Evolutionary conservation across 495 filamentous ascomycete genomes (phyloP).

Genomic region (Penicillium argentinense): DNA sequence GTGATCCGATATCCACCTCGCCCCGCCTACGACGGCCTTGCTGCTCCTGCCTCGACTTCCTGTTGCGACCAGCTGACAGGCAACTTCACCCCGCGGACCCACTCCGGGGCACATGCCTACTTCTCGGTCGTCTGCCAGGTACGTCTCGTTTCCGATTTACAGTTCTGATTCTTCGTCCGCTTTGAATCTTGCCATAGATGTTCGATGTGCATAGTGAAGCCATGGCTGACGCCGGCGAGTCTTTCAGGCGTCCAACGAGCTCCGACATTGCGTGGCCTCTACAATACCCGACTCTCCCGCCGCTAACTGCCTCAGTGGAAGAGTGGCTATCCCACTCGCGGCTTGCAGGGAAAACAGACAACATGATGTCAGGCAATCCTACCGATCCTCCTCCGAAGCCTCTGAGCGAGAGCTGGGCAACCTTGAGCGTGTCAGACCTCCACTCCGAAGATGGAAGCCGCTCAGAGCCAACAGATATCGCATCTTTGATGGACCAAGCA

Average conservation of each 20-base stretch:
- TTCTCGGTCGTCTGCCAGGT: conserved; percentile 2
- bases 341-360: conserved; percentile 41
- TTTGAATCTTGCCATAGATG: background rate
- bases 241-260: conserved; percentile 32
- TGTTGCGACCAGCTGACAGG: conserved; percentile 2
- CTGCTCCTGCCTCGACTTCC: background rate
- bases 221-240: conserved; percentile 46
- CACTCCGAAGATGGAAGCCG: conserved; percentile 47
- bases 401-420: conserved; percentile 51
- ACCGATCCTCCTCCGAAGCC: conserved; percentile 27
- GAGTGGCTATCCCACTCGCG: conserved; percentile 50
- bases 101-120: conserved; percentile 10
- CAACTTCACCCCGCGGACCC: conserved; percentile 12
- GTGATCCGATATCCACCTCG: no score
- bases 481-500: conserved; percentile 46
- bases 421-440: conserved; percentile 44
- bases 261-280: conserved; percentile 33
- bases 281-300: conserved; percentile 47
- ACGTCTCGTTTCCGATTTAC: conserved; percentile 1
- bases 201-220: conserved; percentile 15
- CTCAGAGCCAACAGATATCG: conserved; percentile 46
- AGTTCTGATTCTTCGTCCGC: background rate
- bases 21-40: no score
- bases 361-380: conserved; percentile 37
- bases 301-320: conserved; percentile 46